Evolutionary conservation across 169 alveolate species (phyloP), one percentile per base, ranked within the genome.

Genomic region (Eimeria brunetti): DNA sequence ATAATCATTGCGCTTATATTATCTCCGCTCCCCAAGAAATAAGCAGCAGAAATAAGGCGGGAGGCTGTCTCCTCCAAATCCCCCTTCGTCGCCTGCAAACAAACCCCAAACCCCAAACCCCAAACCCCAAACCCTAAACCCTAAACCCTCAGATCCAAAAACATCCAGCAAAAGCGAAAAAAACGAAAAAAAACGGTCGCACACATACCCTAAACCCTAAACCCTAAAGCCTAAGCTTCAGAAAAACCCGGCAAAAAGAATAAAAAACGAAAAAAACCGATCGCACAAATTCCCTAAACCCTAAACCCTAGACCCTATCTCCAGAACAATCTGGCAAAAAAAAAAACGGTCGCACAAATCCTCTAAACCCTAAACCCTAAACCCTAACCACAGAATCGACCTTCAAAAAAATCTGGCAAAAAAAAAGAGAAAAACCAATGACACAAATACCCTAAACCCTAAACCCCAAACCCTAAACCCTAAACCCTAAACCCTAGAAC

Each of bases 1-100:
- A 76, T 46, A 3, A 76, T 76, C 86, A 76, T 76, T 11, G 86
- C 86, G 62, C 86, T 76, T 30, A 76, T 76, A 36, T 76, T 76
- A 24, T 76, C 86, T 20, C 86, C 56, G 41, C 86, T 76, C 51
- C 86, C 86, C 86, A 76, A 38, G 8, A 76, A 46, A 76, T 76
- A 76, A 8, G 86, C 86, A 11, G 86, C 41, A 14, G 62, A 38
- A 24, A 76, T 46, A 4, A 76, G 86, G 12, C 86, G 86, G 8
- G 86, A 44, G 16, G 62, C 86, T n/a, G 86, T 76, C 36, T 76
- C 86, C 38, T 76, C 86, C 60, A 76, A 27, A 60, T 76, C 36
- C 41, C 62, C 86, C 60, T 27, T 36, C 36, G 86, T 76, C 18
- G 86, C 86, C 86, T 76, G 86, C 86, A 46, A 14, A 8, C 86